Base-by-base conservation (phyloP, 805 yeast genomes). In the Wickerhamiella siamensis region DNA sequence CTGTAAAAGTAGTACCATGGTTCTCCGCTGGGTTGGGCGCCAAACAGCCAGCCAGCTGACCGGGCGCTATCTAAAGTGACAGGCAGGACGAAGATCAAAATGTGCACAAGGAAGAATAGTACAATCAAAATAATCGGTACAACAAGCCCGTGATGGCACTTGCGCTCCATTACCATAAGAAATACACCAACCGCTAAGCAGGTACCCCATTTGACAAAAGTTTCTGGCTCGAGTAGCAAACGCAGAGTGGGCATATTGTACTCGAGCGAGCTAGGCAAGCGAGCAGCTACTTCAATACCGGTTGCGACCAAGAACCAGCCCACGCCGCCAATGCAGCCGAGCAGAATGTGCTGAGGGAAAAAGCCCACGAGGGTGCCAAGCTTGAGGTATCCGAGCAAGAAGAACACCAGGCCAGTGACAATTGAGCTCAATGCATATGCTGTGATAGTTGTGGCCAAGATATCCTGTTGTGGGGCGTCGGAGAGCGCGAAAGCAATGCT, bases 281-380 rank as follows among this genome's bases (percentile, higher is more conserved):
- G 67, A 0, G 95, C 77, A n/a, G 83, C 72, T 1, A 91, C 95
- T 55, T 88, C 96, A 22, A 91, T 62, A 1, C 95, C 98, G 0
- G 98, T 91, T 1, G 83, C 78, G 2, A 86, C 65, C 39, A 91
- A 66, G 60, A 91, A 91, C 62, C 83, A 87, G 5, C 98, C 98
- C 38, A 91, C 98, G 54, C 98, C 98, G 32, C 98, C 98, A 51
- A 91, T 87, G 58, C 97, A 91, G 1, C 98, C 98, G 31, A 91
- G 91, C 22, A 91, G 68, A 43, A 91, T 88, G 60, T 91, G 98
- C 47, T 96, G 69, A 1, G 98, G 98, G 67, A 91, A 91, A 57
- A 86, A 91, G 0, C 94, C 95, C 17, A 88, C 95, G 18, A 91
- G 63, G 26, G 83, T 72, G 5, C 98, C 98, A 31, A 91, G 63